Base-by-base conservation (phyloP, 208 protist genomes). In the Kentomonas sorsogonicus region DNA sequence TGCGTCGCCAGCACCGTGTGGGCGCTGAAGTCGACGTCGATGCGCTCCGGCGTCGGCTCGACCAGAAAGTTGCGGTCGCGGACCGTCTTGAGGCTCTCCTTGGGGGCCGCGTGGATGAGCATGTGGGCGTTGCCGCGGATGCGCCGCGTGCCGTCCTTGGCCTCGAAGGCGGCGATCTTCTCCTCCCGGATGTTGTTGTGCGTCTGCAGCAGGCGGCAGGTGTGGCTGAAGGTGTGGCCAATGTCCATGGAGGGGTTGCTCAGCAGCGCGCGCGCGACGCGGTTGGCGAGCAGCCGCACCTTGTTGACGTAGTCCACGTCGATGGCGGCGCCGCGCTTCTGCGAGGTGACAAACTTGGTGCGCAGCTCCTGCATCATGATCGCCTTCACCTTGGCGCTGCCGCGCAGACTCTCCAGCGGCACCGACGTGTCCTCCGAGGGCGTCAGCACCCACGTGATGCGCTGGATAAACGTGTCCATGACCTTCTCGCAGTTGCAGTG, bases 221-320 rank as follows among this genome's bases (percentile, higher is more conserved):
- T 79, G 45, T 84, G 76, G 40, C 36, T 52, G 45, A 95, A 90
- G 10, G 77, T 73, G 30, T 65, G 54, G 38, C 83, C 72, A n/a
- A 95, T 71, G 3, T 88, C 65, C 77, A 93, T 79, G 10, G 80
- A 91, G 15, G 79, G 74, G 61, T 95, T 95, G 25, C 64, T 71
- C 71, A 95, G 80, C 47, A 95, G 72, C 2, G 72, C 77, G 38
- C 83, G 89, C 25, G 89, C 85, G n/a, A 95, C 83, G 30, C 80
- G 77, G 10, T 89, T 63, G 51, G 85, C 74, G 31, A 95, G 72
- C 26, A 89, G 60, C 18, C 86, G 79, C 29, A 95, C 85, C 64
- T 95, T 95, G 50, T 86, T 78, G 27, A 93, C 78, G 66, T 93
- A 95, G 20, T 66, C 50, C 22, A 95, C 63, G 57, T 95, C 89